These are phyloP conservation scores for Tuber calosporum DNA, from an alignment of 495 filamentous ascomycete genomes.

Conservation along the genomic window DNA sequence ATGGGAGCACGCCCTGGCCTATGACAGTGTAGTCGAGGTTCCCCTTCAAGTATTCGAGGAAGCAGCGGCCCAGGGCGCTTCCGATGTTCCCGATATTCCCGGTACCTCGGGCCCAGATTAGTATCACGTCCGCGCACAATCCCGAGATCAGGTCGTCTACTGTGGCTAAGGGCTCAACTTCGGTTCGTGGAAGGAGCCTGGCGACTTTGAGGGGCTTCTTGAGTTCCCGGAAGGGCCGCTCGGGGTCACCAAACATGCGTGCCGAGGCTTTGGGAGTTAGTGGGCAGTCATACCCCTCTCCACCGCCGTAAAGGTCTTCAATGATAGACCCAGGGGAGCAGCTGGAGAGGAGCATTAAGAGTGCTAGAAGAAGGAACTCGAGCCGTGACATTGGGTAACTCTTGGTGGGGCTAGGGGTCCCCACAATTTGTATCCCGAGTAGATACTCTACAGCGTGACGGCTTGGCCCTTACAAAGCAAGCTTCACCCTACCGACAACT, in stretches of 20 bases:
- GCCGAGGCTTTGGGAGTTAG: background rate
- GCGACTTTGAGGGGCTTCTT: background rate
- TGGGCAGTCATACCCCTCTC: background rate
- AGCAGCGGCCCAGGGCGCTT: slow-evolving; percentile 36
- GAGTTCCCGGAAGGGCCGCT: background rate
- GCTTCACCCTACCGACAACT: no score
- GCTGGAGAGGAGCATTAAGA: background rate
- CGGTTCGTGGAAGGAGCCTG: background rate
- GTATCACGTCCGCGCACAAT: slow-evolving; percentile 30
- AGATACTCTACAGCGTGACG: background rate
- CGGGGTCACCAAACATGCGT: background rate
- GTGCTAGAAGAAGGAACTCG: background rate
- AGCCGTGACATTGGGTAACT: background rate
- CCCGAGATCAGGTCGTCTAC: slow-evolving; percentile 19
- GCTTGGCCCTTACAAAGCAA: no score
- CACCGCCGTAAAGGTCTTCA: background rate
- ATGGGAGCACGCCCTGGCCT: slow-evolving; percentile 26
- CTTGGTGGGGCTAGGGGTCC: background rate
- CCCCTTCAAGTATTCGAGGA: slow-evolving; percentile 32
- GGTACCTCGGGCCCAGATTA: slow-evolving; percentile 45
- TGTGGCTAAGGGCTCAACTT: background rate
- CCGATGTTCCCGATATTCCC: slow-evolving; percentile 44
- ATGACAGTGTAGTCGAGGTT: slow-evolving; percentile 9
- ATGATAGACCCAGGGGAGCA: background rate
- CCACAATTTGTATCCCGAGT: background rate